Evolutionary conservation across 1,139 yeast species (phyloP), one percentile per base, ranked within the genome.

Genomic region (Pneumocystis sp.): DNA sequence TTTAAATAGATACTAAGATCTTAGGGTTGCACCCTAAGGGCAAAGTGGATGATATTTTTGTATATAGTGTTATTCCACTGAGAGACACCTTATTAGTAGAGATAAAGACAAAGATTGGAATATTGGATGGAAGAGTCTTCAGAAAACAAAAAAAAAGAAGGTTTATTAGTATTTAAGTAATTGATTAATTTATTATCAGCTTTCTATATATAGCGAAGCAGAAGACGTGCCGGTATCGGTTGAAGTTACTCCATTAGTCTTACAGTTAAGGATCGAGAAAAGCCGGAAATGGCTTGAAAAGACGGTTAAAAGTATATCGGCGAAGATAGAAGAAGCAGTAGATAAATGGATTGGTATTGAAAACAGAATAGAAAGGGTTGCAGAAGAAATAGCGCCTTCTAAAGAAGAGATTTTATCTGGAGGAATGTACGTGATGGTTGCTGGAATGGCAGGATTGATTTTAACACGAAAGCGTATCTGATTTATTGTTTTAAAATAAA

Each of bases 401-500:
- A 45, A 65, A 40, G 40, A 39, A 15, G 67, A 65, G 31, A 34
- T 66, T 31, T 25, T 65, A 62, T 66, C 67, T 10, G 67, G 67
- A 21, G 67, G 65, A n/a, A 42, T 66, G 21, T 66, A 66, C 21
- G 63, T 63, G 31, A 61, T 65, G 19, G 42, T 66, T 31, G 35
- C 62, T 15, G 67, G 68, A 25, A 63, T 66, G 35, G 50, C 68
- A 12, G 67, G 67, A 1, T 66, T 66, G 21, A 66, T 66, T 34
- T 61, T 66, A 61, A 57, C 67, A 21, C 65, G 67, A 40, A 66
- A 65, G 45, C 39, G 61, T 59, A 59, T 39, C 19, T 10, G 17
- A 6, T 25, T 39, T 59, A n/a, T 59, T 39, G 10, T 59, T 25
- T 42, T 29, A 21, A 31, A 42, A 15, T 21, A 21, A 4, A 10